These are phyloP conservation scores for Epicoccum nigrum DNA, from an alignment of 2,329 filamentous ascomycete species.

Conservation along the genomic window DNA sequence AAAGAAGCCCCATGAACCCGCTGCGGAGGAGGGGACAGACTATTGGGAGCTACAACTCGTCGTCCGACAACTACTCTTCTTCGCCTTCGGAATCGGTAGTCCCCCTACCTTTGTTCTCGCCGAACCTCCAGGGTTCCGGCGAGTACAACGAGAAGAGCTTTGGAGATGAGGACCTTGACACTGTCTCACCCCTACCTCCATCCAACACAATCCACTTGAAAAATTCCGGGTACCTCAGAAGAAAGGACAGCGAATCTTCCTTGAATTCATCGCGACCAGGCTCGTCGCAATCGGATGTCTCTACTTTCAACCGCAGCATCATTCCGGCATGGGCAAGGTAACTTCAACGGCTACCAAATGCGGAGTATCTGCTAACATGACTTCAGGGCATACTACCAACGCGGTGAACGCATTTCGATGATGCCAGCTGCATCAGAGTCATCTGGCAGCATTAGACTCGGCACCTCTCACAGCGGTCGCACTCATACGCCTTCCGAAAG, in stretches of 20 bases:
- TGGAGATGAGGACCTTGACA: slow-evolving; percentile 47
- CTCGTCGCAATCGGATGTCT: slow-evolving; percentile 45
- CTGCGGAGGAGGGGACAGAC: slow-evolving; percentile 42
- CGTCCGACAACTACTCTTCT: slow-evolving; percentile 41
- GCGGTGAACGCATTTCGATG: slow-evolving; percentile 44
- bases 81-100: slow-evolving; percentile 42
- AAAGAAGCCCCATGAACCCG: slow-evolving; percentile 25
- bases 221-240: slow-evolving; percentile 46
- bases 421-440: slow-evolving; percentile 44
- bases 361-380: slow-evolving; percentile 18
- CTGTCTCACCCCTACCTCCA: slow-evolving; percentile 46
- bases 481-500: slow-evolving; percentile 47
- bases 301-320: slow-evolving; percentile 43
- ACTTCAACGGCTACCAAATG: background rate
- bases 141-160: slow-evolving; percentile 41
- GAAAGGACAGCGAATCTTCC: slow-evolving; percentile 43
- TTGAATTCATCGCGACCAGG: slow-evolving; percentile 42
- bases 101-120: slow-evolving; percentile 46
- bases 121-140: slow-evolving; percentile 20
- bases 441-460: slow-evolving; percentile 38
- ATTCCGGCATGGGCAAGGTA: slow-evolving; percentile 49
- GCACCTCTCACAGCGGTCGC: slow-evolving; percentile 45
- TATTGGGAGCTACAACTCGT: slow-evolving; percentile 41
- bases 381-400: slow-evolving; percentile 45
- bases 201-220: slow-evolving; percentile 47